Evolutionary conservation across 2,329 filamentous ascomycete genomes (phyloP).

Genomic region (Aspergillus felis): DNA sequence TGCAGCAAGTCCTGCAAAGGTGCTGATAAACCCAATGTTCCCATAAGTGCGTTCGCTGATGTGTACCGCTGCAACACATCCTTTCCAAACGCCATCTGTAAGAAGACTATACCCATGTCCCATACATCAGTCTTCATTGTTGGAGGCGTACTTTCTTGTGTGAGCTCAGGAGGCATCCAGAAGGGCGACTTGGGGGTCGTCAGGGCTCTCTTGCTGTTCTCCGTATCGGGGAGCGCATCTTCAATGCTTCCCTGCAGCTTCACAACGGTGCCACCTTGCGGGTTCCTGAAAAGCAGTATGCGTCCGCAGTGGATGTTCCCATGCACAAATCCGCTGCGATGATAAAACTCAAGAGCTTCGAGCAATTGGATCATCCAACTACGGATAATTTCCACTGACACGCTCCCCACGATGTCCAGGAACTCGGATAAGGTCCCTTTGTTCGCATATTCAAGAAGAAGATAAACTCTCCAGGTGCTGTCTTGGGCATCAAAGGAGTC

Average conservation of each 20-base stretch:
- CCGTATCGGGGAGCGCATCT: slow-evolving; percentile 49
- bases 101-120: slow-evolving; percentile 86
- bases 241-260: slow-evolving; percentile 50
- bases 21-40: slow-evolving; percentile 66
- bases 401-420: slow-evolving; percentile 70
- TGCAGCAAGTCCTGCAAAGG: slow-evolving; percentile 74
- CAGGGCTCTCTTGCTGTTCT: slow-evolving; percentile 35
- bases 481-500: slow-evolving; percentile 38
- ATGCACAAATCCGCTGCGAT: slow-evolving; percentile 79
- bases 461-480: slow-evolving; percentile 65
- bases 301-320: slow-evolving; percentile 77
- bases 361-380: slow-evolving; percentile 90
- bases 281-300: slow-evolving; percentile 69
- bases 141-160: slow-evolving; percentile 50
- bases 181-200: slow-evolving; percentile 69
- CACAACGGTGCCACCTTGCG: slow-evolving; percentile 64
- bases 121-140: slow-evolving; percentile 85
- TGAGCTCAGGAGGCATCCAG: slow-evolving; percentile 78
- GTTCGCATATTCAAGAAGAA: slow-evolving; percentile 72
- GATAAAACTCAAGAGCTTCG: slow-evolving; percentile 81
- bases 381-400: slow-evolving; percentile 72
- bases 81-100: slow-evolving; percentile 91
- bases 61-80: slow-evolving; percentile 72
- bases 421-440: slow-evolving; percentile 80
- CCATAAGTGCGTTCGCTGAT: slow-evolving; percentile 71